These are phyloP conservation scores for Umbelopsis sp. DNA, from an alignment of 192 early-diverging fungal species.

Conservation along the genomic window DNA sequence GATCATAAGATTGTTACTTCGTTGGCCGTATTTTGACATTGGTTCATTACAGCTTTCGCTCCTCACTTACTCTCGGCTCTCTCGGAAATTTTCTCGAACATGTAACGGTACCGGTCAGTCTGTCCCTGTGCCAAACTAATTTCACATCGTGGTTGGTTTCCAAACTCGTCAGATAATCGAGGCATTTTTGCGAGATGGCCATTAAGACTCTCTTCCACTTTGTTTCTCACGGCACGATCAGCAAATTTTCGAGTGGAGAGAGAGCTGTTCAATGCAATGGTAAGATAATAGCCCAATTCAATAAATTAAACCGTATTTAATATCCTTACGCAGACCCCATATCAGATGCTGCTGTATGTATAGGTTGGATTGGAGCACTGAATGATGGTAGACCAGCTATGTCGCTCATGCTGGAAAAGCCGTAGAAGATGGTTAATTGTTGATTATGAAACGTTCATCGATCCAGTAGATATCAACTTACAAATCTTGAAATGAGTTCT, in stretches of 20 bases:
- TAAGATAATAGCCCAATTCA: neutral
- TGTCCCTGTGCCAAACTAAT: constrained; percentile 43
- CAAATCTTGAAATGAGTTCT: constrained; percentile 19
- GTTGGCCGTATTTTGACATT: neutral
- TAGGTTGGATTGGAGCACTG: neutral
- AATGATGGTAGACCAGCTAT: neutral
- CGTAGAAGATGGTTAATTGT: neutral
- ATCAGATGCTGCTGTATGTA: neutral
- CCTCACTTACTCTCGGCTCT: constrained; percentile 54
- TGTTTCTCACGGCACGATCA: constrained; percentile 48
- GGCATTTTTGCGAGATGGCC: constrained; percentile 45
- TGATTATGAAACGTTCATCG: neutral
- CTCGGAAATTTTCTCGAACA: constrained; percentile 76
- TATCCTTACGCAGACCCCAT: neutral
- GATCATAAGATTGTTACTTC: neutral
- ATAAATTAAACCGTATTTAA: neutral
- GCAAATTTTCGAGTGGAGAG: constrained; percentile 36
- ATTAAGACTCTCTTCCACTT: constrained; percentile 62
- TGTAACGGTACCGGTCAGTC: constrained; percentile 70
- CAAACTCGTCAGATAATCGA: neutral
- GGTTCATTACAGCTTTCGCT: neutral
- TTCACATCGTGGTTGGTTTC: constrained; percentile 9
- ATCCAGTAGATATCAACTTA: constrained; percentile 22
- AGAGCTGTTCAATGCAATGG: constrained; percentile 3
- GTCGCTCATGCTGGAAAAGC: constrained; percentile 8